Evolutionary conservation across 345 rosid genomes (phyloP).

Genomic region (Dipteronia sinensis): DNA sequence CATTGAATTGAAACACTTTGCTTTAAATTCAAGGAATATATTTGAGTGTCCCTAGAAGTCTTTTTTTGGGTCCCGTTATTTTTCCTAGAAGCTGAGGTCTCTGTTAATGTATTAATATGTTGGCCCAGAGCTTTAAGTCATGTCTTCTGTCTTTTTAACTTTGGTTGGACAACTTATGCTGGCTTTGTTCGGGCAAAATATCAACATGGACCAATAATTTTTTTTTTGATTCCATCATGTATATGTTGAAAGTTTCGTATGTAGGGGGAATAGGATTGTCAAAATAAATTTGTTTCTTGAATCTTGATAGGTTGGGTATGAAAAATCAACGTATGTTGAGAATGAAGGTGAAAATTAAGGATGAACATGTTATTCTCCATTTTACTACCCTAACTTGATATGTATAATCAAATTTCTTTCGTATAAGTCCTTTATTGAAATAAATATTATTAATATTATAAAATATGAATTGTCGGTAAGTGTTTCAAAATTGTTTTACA

Average conservation of each 20-base stretch:
- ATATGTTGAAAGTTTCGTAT: neutral
- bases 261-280: neutral
- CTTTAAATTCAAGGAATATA: neutral
- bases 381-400: too few species aligned
- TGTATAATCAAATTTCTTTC: too few species aligned
- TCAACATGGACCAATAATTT: neutral
- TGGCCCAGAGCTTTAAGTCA: conserved; percentile 8
- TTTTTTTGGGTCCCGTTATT: neutral
- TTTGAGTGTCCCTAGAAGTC: neutral
- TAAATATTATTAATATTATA: too few species aligned
- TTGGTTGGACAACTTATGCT: neutral
- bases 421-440: too few species aligned
- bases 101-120: neutral
- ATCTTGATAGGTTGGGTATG: neutral
- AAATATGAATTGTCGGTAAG: too few species aligned
- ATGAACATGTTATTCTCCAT: too few species aligned
- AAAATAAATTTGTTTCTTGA: neutral
- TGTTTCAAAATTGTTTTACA: too few species aligned
- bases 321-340: neutral
- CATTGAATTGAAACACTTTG: neutral
- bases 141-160: neutral
- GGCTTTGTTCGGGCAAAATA: neutral
- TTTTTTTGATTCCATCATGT: neutral
- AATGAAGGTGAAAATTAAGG: too few species aligned
- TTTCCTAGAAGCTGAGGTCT: neutral